These are phyloP conservation scores for Cucumis cinereus DNA, from an alignment of 306 rosid genomes.

Conservation along the genomic window DNA sequence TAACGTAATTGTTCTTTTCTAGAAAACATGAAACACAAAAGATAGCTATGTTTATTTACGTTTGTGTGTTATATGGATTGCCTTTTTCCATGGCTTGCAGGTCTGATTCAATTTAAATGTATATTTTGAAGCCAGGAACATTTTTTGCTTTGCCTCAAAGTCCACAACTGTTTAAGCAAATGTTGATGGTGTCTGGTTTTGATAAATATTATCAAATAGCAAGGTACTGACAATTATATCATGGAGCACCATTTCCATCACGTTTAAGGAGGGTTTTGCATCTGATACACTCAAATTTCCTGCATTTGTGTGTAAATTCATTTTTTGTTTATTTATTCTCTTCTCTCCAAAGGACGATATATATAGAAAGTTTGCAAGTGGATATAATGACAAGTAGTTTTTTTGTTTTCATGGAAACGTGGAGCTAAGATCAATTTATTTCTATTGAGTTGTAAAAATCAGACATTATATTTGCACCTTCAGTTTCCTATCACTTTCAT, in stretches of 20 bases:
- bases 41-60: neutral
- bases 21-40: neutral
- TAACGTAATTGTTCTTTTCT: neutral
- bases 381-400: neutral
- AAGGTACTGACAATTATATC: slow-evolving; percentile 28
- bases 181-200: slow-evolving; percentile 95
- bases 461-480: neutral
- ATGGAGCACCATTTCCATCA: neutral
- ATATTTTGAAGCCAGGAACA: slow-evolving; percentile 90
- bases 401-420: neutral
- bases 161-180: slow-evolving; percentile 94
- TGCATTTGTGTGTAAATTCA: neutral
- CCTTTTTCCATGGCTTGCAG: slow-evolving; percentile 12
- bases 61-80: slow-evolving; percentile 4
- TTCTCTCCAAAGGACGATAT: neutral
- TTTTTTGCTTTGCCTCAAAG: slow-evolving; percentile 97
- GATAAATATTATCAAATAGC: slow-evolving; percentile 91
- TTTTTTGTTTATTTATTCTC: neutral
- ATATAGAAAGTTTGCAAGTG: neutral
- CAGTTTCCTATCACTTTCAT: slow-evolving; percentile 3
- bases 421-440: neutral
- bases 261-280: neutral
- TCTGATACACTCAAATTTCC: neutral
- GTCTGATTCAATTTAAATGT: slow-evolving; percentile 33
- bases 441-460: neutral